A percentile compares a stretch with the other conserved stretches of the same genome.
These are phyloP conservation scores for Penicillium sp. DNA, from an alignment of 2,329 filamentous ascomycete genomes.

Conservation along the genomic window DNA sequence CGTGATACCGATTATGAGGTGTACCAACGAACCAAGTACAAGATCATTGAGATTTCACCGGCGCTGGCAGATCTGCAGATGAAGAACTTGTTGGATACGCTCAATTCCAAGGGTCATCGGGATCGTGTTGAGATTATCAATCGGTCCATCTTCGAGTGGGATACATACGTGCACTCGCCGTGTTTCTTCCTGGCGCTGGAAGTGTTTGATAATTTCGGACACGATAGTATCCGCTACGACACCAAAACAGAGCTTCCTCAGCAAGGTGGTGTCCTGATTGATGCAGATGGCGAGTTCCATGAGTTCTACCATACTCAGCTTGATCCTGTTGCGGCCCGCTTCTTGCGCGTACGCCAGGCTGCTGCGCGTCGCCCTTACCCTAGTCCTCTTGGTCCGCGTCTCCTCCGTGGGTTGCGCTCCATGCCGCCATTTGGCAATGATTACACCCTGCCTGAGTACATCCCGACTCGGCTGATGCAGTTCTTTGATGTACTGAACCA, in stretches of 20 bases:
- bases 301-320: conserved; percentile 82
- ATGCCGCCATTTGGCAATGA: conserved; percentile 68
- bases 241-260: conserved; percentile 72
- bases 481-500: conserved; percentile 89
- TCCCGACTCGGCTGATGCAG: conserved; percentile 90
- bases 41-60: conserved; percentile 91
- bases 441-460: conserved; percentile 80
- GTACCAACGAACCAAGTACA: conserved; percentile 88
- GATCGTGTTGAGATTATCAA: conserved; percentile 93
- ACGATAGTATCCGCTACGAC: conserved; percentile 92
- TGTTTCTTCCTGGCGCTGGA: conserved; percentile 98
- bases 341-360: conserved; percentile 76
- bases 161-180: conserved; percentile 76
- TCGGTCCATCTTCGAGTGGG: conserved; percentile 91
- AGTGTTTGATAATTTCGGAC: conserved; percentile 97
- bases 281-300: conserved; percentile 80
- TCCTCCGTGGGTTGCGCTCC: conserved; percentile 59
- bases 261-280: conserved; percentile 84
- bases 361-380: conserved; percentile 51
- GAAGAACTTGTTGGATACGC: conserved; percentile 61
- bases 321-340: conserved; percentile 77
- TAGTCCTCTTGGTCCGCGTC: conserved; percentile 43
- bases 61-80: conserved; percentile 74
- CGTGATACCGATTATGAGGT: conserved; percentile 83
- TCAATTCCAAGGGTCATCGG: conserved; percentile 68